Conservation (phyloP, 495 filamentous ascomycete species). For the Trichoderma asperelloides region DNA sequence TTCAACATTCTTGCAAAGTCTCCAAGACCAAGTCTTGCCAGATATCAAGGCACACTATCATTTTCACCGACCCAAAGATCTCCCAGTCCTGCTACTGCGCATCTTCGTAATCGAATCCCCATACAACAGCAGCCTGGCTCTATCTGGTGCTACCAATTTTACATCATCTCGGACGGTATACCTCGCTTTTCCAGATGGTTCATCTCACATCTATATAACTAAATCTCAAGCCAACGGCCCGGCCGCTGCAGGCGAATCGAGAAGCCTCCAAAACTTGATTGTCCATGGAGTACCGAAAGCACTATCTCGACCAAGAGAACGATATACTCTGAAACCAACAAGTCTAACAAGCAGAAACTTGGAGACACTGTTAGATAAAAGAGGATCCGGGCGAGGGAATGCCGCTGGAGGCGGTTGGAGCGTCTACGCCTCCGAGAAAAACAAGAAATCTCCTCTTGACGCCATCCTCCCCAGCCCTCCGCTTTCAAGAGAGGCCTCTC, state of each 20-base stretch:
- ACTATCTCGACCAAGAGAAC: conserved; percentile 56
- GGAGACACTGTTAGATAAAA: conserved; percentile 50
- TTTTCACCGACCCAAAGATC: conserved; percentile 50
- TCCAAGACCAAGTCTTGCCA: conserved; percentile 63
- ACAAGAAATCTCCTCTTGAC: conserved; percentile 51
- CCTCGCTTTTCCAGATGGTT: conserved; percentile 69
- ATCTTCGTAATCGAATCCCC: conserved; percentile 67
- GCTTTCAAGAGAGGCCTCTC: conserved; percentile 15
- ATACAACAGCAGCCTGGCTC: conserved; percentile 48
- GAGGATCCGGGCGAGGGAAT: conserved; percentile 58
- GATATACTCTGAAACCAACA: conserved; percentile 58
- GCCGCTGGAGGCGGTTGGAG: conserved; percentile 67
- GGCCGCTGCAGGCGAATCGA: conserved; percentile 39
- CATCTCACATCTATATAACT: conserved; percentile 66
- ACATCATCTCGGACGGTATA: conserved; percentile 59
- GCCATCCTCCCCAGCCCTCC: conserved; percentile 31
- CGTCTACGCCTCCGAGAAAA: conserved; percentile 58
- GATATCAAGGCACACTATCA: conserved; percentile 75
- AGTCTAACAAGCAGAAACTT: conserved; percentile 60
- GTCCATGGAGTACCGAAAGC: conserved; percentile 70
- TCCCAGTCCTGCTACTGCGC: conserved; percentile 62
- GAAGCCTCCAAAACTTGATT: conserved; percentile 58
- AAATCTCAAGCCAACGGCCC: conserved; percentile 30
- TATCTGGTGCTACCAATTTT: conserved; percentile 38
- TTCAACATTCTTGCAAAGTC: conserved; percentile 59